Base-by-base conservation (phyloP, 805 yeast genomes). In the Dipodascopsis uninucleata region DNA sequence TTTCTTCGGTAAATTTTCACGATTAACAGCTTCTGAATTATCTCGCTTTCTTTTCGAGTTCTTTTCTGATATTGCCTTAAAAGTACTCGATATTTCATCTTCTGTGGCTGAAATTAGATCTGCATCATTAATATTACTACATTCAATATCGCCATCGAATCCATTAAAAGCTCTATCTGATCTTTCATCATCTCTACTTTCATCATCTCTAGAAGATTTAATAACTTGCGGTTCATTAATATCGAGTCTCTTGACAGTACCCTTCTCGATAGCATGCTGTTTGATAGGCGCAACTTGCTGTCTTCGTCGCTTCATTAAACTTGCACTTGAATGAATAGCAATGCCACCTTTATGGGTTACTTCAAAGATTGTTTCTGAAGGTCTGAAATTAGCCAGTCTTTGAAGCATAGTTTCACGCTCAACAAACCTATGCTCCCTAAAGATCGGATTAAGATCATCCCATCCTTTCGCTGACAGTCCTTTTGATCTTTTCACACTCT, bases 301-400 rank as follows among this genome's bases (percentile, higher is more conserved):
- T 63, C 99, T 75, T 71, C 97, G 74, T 49, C 79, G 78, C 52
- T 80, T 75, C 98, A 93, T 93, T 61, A 93, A 72, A 42, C 81
- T 82, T 31, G 85, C 82, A 61, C 87, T 71, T 39, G 80, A 76
- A 53, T 82, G 82, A 54, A 81, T 85, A 39, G 72, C 74, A 40
- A 73, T 70, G 2, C 63, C 58, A 2, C 62, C 64, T 14, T 56
- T 57, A 58, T 81, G 78, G 49, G 80, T 77, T 65, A 88, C 83
- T 65, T 93, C 99, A 62, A 93, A 93, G 3, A 93, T 97, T 0
- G 98, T 93, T 62, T 93, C 97, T 58, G 85, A 82, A 39, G 78
- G 71, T 33, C 71, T 64, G 61, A 96, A 73, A 55, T 85, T 75
- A 48, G 78, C 77, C 49, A 93, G 69, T 57, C 79, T 79, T 4